phyloP scores from a whole-genome alignment of 768 basidiomycete genomes.

The Mycena haematopus region DNA sequence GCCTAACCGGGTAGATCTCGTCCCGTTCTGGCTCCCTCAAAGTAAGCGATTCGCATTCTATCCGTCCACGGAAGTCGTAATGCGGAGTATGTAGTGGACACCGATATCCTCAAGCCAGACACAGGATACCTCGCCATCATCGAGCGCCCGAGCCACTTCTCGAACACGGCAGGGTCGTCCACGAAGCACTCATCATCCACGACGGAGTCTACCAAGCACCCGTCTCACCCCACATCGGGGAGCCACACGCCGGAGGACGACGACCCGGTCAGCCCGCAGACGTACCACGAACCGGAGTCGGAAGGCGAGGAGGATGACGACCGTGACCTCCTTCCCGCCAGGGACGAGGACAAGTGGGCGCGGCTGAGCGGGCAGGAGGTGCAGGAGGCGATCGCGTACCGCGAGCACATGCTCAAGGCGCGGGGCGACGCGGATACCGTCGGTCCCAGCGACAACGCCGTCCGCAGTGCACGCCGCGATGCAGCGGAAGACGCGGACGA shows the following conservation, averaged over 20 bases:
- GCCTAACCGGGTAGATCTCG: constrained; percentile 91
- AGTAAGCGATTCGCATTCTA: constrained; percentile 51
- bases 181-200: constrained; percentile 49
- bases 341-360: constrained; percentile 82
- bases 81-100: constrained; percentile 72
- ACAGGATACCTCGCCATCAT: constrained; percentile 76
- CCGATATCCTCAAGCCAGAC: constrained; percentile 92
- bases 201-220: constrained; percentile 49
- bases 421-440: constrained; percentile 40
- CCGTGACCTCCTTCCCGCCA: constrained; percentile 68
- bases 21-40: constrained; percentile 99
- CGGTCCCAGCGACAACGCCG: constrained; percentile 29
- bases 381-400: constrained; percentile 84
- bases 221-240: constrained; percentile 52
- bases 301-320: constrained; percentile 95
- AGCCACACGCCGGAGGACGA: constrained; percentile 50
- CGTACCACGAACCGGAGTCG: constrained; percentile 89
- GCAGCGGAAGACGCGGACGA: constrained; percentile 36
- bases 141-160: constrained; percentile 66
- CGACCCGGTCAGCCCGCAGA: constrained; percentile 25
- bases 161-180: constrained; percentile 40
- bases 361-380: constrained; percentile 77
- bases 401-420: constrained; percentile 80
- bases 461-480: constrained; percentile 23
- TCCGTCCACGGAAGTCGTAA: neutral